Evolutionary conservation across 2,329 filamentous ascomycete species (phyloP).

Genomic region (Aspergillus calidoustus): DNA sequence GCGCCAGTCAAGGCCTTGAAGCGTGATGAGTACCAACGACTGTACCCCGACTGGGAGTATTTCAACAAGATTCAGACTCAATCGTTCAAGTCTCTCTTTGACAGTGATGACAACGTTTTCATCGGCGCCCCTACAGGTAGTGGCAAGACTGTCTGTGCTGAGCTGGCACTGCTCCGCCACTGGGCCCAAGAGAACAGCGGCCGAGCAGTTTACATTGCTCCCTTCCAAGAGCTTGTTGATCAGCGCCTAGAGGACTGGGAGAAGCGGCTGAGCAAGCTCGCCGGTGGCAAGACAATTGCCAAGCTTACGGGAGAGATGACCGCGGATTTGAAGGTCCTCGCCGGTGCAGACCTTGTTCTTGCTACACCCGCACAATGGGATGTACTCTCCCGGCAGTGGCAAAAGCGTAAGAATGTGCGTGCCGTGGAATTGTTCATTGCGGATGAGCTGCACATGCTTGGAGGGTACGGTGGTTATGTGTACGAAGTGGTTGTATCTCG

Average conservation of each 20-base stretch:
- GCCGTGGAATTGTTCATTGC: constrained; percentile 89
- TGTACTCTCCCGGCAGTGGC: constrained; percentile 93
- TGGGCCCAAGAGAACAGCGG: constrained; percentile 76
- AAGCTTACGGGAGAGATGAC: constrained; percentile 94
- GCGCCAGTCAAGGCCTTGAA: constrained; percentile 89
- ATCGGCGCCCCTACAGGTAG: constrained; percentile 91
- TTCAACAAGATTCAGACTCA: constrained; percentile 99
- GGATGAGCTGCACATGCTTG: constrained; percentile 92
- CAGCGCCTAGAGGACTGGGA: constrained; percentile 83
- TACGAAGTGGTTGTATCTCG: constrained; percentile 98
- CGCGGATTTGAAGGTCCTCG: constrained; percentile 85
- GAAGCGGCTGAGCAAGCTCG: constrained; percentile 70
- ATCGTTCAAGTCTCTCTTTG: constrained; percentile 90
- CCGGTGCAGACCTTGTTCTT: constrained; percentile 84
- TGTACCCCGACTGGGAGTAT: constrained; percentile 82
- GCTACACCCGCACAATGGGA: constrained; percentile 97
- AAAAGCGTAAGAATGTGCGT: constrained; percentile 92
- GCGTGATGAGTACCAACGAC: constrained; percentile 74
- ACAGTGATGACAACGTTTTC: constrained; percentile 91
- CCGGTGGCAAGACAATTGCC: constrained; percentile 85
- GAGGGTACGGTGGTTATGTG: constrained; percentile 81
- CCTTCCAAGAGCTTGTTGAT: constrained; percentile 92
- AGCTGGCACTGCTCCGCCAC: constrained; percentile 87
- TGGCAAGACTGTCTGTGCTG: constrained; percentile 95
- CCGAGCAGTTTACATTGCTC: constrained; percentile 90